Conservation (phyloP, 768 basidiomycete genomes). For the Kwoniella sp. region DNA sequence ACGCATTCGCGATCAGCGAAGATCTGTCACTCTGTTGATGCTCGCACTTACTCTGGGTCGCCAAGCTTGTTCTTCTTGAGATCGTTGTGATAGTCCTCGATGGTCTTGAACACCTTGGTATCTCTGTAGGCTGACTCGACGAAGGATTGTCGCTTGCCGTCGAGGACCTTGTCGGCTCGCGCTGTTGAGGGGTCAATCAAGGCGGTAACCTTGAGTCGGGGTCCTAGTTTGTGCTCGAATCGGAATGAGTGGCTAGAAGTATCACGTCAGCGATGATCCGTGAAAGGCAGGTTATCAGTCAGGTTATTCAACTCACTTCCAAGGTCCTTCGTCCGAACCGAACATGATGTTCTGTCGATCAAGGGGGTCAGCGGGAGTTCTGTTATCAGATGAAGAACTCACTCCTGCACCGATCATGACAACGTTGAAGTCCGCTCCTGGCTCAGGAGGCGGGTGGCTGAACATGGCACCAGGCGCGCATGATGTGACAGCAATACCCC, state of each 20-base stretch:
- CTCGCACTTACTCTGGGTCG: constrained; percentile 56
- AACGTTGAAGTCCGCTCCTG: constrained; percentile 77
- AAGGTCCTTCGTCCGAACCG: constrained; percentile 57
- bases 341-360: constrained; percentile 80
- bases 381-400: constrained; percentile 13
- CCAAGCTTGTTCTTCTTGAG: constrained; percentile 58
- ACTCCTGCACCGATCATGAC: constrained; percentile 86
- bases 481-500: constrained; percentile 44
- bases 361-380: constrained; percentile 3
- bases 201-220: constrained; percentile 90
- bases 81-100: constrained; percentile 73
- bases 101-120: constrained; percentile 73
- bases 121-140: constrained; percentile 88
- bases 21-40: not conserved
- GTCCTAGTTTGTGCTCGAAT: constrained; percentile 75
- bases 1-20: constrained; percentile 7
- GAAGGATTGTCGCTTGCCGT: constrained; percentile 84
- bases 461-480: constrained; percentile 42
- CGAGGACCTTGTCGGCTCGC: constrained; percentile 73
- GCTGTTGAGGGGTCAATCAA: constrained; percentile 85
- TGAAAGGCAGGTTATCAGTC: not conserved
- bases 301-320: constrained; percentile 42
- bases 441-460: constrained; percentile 48
- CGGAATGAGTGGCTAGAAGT: constrained; percentile 53
- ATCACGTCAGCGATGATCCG: constrained; percentile 10